Percentiles rank a stretch among this genome's conserved stretches.
These are phyloP conservation scores for Stentor coeruleus DNA, from an alignment of 73 alveolate species.

Conservation along the genomic window DNA sequence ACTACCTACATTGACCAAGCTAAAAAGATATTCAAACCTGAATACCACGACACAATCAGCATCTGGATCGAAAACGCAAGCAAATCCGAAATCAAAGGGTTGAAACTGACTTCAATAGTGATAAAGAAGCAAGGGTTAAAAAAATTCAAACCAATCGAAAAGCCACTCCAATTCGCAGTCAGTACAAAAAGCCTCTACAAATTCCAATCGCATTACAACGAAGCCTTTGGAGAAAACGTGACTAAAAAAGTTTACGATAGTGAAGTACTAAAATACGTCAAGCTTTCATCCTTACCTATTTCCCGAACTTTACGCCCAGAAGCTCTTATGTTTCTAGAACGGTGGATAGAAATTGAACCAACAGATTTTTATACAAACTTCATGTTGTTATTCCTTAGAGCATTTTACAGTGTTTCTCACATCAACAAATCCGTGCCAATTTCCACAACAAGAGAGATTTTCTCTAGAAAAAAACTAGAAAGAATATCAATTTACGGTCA, in stretches of 20 bases:
- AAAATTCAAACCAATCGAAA: not conserved
- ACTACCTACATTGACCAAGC: too few species aligned
- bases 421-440: not conserved
- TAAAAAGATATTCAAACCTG: not conserved
- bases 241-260: not conserved
- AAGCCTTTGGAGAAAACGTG: not conserved
- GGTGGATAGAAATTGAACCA: not conserved
- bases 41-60: too few species aligned
- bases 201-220: not conserved
- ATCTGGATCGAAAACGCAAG: not conserved
- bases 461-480: not conserved
- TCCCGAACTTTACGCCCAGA: not conserved
- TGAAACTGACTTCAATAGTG: not conserved
- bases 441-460: not conserved
- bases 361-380: not conserved
- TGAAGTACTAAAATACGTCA: not conserved
- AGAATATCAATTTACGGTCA: not conserved
- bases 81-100: conserved; percentile 4
- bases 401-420: not conserved
- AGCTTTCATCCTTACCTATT: not conserved
- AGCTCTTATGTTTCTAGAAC: not conserved
- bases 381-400: not conserved
- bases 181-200: not conserved
- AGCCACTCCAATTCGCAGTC: not conserved
- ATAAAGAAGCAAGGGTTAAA: not conserved